A percentile compares a stretch with the other conserved stretches of the same genome.
Conservation (phyloP, 2,329 filamentous ascomycete species). For the Alternaria incomplexa region DNA sequence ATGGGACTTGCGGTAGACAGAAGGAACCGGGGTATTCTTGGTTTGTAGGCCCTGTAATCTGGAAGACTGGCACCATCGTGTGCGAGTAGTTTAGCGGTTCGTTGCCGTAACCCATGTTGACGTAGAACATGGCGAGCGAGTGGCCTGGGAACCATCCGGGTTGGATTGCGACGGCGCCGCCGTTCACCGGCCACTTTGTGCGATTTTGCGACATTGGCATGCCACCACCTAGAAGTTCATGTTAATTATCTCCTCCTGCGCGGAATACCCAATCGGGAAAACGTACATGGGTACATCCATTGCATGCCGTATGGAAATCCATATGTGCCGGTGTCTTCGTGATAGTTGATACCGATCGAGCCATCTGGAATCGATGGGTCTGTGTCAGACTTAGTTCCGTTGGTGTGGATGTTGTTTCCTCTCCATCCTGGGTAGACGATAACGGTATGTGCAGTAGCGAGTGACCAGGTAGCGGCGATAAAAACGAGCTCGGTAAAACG, state of each 20-base stretch:
- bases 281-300: slow-evolving; percentile 93
- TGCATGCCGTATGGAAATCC: slow-evolving; percentile 87
- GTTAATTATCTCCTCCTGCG: slow-evolving; percentile 11
- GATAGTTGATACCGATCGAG: slow-evolving; percentile 54
- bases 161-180: slow-evolving; percentile 87
- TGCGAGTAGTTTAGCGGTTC: slow-evolving; percentile 87
- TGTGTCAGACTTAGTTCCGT: slow-evolving; percentile 61
- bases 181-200: slow-evolving; percentile 87
- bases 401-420: slow-evolving; percentile 84
- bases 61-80: slow-evolving; percentile 79
- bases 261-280: background rate
- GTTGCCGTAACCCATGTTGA: slow-evolving; percentile 88
- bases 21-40: slow-evolving; percentile 86
- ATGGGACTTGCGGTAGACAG: slow-evolving; percentile 86
- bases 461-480: slow-evolving; percentile 43
- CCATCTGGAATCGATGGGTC: slow-evolving; percentile 44
- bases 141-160: slow-evolving; percentile 97
- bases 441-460: slow-evolving; percentile 75
- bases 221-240: slow-evolving; percentile 72
- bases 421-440: slow-evolving; percentile 86
- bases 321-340: slow-evolving; percentile 55
- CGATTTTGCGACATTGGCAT: slow-evolving; percentile 78
- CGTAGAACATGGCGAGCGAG: slow-evolving; percentile 78
- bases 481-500: slow-evolving; percentile 41
- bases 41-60: slow-evolving; percentile 81